Evolutionary conservation across 345 rosid species (phyloP), one percentile per base, ranked within the genome.

Genomic region (Pistacia vera): DNA sequence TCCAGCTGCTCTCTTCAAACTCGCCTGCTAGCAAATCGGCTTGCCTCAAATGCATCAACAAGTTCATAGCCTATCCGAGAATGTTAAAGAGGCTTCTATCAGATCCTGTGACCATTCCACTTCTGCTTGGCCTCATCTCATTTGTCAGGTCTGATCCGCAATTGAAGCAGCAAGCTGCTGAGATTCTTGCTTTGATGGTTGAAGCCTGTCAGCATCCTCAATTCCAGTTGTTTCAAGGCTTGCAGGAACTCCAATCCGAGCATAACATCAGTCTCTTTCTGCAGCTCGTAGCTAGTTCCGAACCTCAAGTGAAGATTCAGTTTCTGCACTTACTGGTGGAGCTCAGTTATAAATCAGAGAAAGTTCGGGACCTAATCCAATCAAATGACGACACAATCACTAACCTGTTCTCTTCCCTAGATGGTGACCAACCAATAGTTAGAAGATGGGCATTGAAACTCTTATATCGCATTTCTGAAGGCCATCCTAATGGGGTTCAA

Each of bases 361-460:
- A 71, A 63, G 83, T 82, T 71, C 79, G 76, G 75, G 70, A 72
- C 38, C 66, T 85, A 54, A 77, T 85, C 33, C 76, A 83, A 48
- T 75, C 82, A 11, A 73, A 82, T 36, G 30, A 56, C 4, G 70
- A 75, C 63, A 82, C 85, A 33, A 41, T 82, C 41, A 41, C 68
- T 70, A 83, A 81, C 28, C 89, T 88, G 48, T 86, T 84, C 78
- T 78, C 78, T 77, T 79, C 74, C 59, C 79, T 88, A 33, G 81
- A 81, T 25, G 51, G 71, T 20, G 78, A 80, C 49, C 78, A 71
- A n/a, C 65, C 72, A 59, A 62, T 20, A 30, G 77, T 78, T 52
- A 84, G 80, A 73, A 74, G 74, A 79, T 88, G 84, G 88, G 68
- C 68, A 59, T 63, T 86, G 88, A 86, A 81, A 74, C 85, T 88